Percentiles rank a stretch among this genome's conserved stretches.
These are phyloP conservation scores for Tricholomella constricta DNA, from an alignment of 768 basidiomycete genomes.

Conservation along the genomic window DNA sequence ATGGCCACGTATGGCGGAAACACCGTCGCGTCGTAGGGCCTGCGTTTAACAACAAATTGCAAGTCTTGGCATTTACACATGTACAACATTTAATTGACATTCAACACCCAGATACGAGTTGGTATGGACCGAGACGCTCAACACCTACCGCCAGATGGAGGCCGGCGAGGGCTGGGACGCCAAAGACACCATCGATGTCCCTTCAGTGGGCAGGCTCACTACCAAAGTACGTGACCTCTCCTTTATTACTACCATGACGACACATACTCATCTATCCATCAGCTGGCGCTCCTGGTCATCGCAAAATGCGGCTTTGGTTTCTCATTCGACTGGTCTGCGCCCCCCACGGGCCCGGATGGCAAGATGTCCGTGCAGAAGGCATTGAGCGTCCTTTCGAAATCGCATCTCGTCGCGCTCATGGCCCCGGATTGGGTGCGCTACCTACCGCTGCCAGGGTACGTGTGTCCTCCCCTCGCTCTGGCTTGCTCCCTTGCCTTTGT, in stretches of 20 bases:
- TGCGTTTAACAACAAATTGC: conserved; percentile 44
- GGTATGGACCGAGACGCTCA: conserved; percentile 34
- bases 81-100: not conserved
- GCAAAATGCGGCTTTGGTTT: conserved; percentile 49
- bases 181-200: conserved; percentile 17
- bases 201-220: conserved; percentile 5
- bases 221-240: conserved; percentile 1
- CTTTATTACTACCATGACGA: not conserved
- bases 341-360: conserved; percentile 36
- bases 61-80: conserved; percentile 2
- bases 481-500: too few relatives aligned
- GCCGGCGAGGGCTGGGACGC: conserved; percentile 25
- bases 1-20: conserved; percentile 44
- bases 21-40: conserved; percentile 46
- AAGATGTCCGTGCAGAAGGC: conserved; percentile 39
- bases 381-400: conserved; percentile 33
- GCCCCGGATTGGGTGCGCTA: conserved; percentile 10
- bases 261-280: not conserved
- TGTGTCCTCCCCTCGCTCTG: too few relatives aligned
- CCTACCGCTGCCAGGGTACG: conserved; percentile 14
- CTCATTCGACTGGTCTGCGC: conserved; percentile 38
- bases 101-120: conserved; percentile 25
- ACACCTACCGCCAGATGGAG: conserved; percentile 34
- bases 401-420: conserved; percentile 4
- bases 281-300: conserved; percentile 45